Base-by-base conservation (phyloP, 2,329 filamentous ascomycete species). In the Dothistroma pini region DNA sequence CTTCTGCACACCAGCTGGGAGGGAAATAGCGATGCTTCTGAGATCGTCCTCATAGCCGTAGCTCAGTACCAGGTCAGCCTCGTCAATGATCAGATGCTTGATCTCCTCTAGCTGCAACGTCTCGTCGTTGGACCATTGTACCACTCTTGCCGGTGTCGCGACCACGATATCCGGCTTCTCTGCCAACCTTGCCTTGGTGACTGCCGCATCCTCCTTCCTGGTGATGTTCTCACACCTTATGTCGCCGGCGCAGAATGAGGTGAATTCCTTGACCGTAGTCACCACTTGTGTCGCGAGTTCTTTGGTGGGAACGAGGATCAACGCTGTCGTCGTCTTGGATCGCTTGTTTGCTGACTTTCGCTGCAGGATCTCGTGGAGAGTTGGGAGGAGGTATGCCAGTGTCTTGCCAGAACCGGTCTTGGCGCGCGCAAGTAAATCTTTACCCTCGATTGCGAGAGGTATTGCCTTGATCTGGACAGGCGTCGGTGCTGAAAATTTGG, bases 321-420 rank as follows among this genome's bases (percentile, higher is more conserved):
- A 84, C n/a, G 87, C 88, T 2, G 89, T 85, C 4, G 86, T 93
- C 16, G 67, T 58, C 55, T 70, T 72, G n/a, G 59, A 22, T 58
- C 76, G 80, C 50, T 83, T 78, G 1, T 81, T 72, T 58, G 83
- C 80, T 69, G 83, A 77, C 77, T 96, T 96, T 67, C 86, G 85
- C 73, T 89, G 90, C 59, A 99, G 79, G 63, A 96, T 90, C 38
- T 85, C 84, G 68, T 96, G 89, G 16, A 99, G 78, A n/a, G 96
- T 83, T 1, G 95, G 95, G 48, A 99, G 82, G 7, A 96, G 80
- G 74, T 97, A 97, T 54, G 95, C 93, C n/a, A 91, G 91, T 11
- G 95, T 99, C 82, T 99, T 99, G 68, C 95, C 95, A 4, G 93
- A 96, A 12, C 95, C 95, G 5, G 95, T 97, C 76, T 93, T 96